Base-by-base conservation (phyloP, 2,329 filamentous ascomycete genomes). In the Beauveria pseudobassiana region DNA sequence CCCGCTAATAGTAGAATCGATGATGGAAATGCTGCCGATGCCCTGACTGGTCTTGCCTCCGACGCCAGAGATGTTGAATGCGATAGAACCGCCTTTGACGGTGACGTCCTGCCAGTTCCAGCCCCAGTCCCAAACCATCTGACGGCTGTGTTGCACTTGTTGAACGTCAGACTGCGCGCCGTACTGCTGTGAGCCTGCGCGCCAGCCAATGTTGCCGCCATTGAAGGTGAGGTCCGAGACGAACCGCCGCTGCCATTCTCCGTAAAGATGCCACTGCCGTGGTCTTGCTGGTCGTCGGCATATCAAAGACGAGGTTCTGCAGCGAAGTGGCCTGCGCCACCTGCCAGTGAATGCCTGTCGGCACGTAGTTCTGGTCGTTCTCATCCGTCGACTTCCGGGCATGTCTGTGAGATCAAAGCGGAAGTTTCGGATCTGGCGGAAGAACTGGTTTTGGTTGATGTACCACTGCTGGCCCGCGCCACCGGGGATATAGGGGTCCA, bases 61-160 rank as follows among this genome's bases (percentile, higher is more conserved):
- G 65, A 77, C 84, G 14, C 81, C 76, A 57, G 51, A 48, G 14
- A 50, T 86, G 69, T 89, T 85, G 61, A 90, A 76, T 12, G 85
- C 87, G 48, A 87, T 77, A 9, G 75, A 74, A 69, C 85, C 87
- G 68, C 86, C 78, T 69, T 82, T 79, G 72, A 89, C 82, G 26
- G 72, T 77, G 26, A 89, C 70, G n/a, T 80, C 82, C 48, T 84
- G 58, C 72, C 87, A 81, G 34, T 79, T 82, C 80, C 83, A 88
- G 2, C 80, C 78, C 86, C 86, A 89, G 72, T 87, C 83, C 86
- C 86, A 89, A 72, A 85, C 85, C 78, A 87, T 82, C 72, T 79
- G 85, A 88, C 80, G 28, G 83, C 86, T 9, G 84, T 87, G 63
- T 83, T 76, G 71, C 83, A 86, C 63, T 76, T 74, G 61, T 84